phyloP scores from a whole-genome alignment of 2,329 filamentous ascomycete species.

The Tolypocladium ovalisporum region DNA sequence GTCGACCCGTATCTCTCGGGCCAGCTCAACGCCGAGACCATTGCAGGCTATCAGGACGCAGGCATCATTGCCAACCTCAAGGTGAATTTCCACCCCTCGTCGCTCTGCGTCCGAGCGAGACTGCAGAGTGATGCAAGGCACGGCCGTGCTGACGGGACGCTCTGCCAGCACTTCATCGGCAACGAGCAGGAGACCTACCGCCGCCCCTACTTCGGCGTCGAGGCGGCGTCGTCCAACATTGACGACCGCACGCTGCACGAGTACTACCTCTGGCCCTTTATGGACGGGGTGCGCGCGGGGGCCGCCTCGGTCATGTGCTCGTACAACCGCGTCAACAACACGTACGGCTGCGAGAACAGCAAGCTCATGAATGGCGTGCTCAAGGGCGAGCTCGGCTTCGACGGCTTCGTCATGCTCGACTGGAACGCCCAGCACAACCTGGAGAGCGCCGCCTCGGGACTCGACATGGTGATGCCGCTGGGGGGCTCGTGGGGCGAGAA shows the following conservation, averaged over 20 bases:
- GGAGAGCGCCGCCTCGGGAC: slow-evolving; percentile 41
- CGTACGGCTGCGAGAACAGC: slow-evolving; percentile 64
- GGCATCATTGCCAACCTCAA: slow-evolving; percentile 72
- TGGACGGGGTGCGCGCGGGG: slow-evolving; percentile 47
- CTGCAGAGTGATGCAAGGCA: neutral
- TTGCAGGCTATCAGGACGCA: slow-evolving; percentile 65
- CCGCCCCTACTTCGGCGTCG: slow-evolving; percentile 27
- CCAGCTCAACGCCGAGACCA: slow-evolving; percentile 57
- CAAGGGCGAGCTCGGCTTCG: slow-evolving; percentile 52
- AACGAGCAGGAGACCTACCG: slow-evolving; percentile 50
- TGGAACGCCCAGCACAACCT: slow-evolving; percentile 58
- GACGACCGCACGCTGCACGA: slow-evolving; percentile 57
- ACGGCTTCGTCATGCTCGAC: slow-evolving; percentile 59
- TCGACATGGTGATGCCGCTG: slow-evolving; percentile 62
- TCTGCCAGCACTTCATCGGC: slow-evolving; percentile 39
- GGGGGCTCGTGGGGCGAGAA: slow-evolving; percentile 50
- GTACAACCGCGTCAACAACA: slow-evolving; percentile 62
- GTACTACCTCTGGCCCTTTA: slow-evolving; percentile 56
- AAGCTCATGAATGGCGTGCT: slow-evolving; percentile 58
- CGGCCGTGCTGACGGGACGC: neutral
- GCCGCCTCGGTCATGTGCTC: slow-evolving; percentile 54
- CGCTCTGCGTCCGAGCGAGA: neutral
- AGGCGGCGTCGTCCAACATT: slow-evolving; percentile 49
- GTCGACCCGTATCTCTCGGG: slow-evolving; percentile 62
- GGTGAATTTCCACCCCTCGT: slow-evolving; percentile 12